Evolutionary conservation across 2,329 filamentous ascomycete genomes (phyloP).

Genomic region (Diplodia seriata): DNA sequence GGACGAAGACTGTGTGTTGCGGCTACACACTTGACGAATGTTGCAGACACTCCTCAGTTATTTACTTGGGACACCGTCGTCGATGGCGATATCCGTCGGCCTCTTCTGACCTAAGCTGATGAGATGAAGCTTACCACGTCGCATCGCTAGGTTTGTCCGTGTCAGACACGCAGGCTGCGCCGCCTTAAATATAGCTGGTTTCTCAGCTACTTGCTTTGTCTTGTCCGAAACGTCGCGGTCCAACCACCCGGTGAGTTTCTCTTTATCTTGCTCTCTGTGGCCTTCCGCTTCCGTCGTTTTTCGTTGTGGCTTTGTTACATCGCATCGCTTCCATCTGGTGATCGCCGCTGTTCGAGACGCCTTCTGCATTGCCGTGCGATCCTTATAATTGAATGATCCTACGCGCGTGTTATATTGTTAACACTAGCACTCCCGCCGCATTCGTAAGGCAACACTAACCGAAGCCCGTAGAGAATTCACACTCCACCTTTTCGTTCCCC

Average conservation of each 20-base stretch:
- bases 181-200: background rate
- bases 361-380: background rate
- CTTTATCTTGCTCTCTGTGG: background rate
- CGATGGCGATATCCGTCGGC: background rate
- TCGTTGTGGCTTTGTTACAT: background rate
- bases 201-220: slow-evolving; percentile 2
- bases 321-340: background rate
- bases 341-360: background rate
- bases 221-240: slow-evolving; percentile 2
- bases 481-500: too few relatives aligned
- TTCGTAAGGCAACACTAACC: background rate
- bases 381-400: background rate
- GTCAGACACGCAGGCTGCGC: slow-evolving; percentile 22
- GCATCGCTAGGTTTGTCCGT: slow-evolving; percentile 14
- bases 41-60: background rate
- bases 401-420: background rate
- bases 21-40: background rate
- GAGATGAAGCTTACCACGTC: slow-evolving; percentile 25
- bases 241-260: background rate
- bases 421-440: background rate
- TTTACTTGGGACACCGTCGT: background rate
- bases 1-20: background rate
- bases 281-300: background rate
- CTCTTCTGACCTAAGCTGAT: slow-evolving; percentile 30
- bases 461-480: background rate